phyloP scores from a whole-genome alignment of 768 basidiomycete species.

The Termitomyces sp. region DNA sequence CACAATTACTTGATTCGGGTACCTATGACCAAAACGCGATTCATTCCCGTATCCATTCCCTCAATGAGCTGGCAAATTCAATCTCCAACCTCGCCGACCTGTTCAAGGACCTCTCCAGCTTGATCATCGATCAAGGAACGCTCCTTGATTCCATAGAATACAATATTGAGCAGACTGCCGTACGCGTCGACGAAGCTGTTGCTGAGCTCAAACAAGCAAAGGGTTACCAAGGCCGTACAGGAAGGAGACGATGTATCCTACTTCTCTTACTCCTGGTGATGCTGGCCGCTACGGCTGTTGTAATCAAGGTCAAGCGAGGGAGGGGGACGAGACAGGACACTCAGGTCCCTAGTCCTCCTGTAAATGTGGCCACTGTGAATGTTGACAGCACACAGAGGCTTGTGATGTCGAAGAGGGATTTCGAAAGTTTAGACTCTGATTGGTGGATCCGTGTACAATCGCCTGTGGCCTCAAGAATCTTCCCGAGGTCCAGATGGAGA shows the following conservation, averaged over 20 bases:
- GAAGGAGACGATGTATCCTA: constrained; percentile 90
- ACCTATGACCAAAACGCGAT: constrained; percentile 34
- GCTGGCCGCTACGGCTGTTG: constrained; percentile 79
- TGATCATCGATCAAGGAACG: constrained; percentile 98
- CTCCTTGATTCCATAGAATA: constrained; percentile 95
- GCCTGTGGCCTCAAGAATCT: constrained; percentile 8
- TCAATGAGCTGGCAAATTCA: constrained; percentile 86
- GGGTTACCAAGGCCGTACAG: constrained; percentile 88
- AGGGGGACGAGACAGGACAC: constrained; percentile 23
- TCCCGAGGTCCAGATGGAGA: constrained; percentile 7
- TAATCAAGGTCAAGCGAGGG: constrained; percentile 83
- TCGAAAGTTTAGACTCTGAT: neutral
- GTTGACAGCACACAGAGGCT: neutral
- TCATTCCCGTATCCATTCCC: constrained; percentile 53
- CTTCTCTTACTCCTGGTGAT: constrained; percentile 86
- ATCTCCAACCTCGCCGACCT: constrained; percentile 90
- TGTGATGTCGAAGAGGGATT: neutral
- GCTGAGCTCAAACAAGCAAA: constrained; percentile 81
- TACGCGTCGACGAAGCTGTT: constrained; percentile 76
- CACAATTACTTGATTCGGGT: constrained; percentile 32
- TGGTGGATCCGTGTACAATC: constrained; percentile 4
- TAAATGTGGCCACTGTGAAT: neutral
- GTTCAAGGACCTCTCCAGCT: constrained; percentile 88
- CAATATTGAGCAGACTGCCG: constrained; percentile 90
- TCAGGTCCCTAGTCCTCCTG: constrained; percentile 17